Evolutionary conservation across 306 rosid genomes (phyloP), one percentile per base, ranked within the genome.

Genomic region (Dalbergia cultrata): DNA sequence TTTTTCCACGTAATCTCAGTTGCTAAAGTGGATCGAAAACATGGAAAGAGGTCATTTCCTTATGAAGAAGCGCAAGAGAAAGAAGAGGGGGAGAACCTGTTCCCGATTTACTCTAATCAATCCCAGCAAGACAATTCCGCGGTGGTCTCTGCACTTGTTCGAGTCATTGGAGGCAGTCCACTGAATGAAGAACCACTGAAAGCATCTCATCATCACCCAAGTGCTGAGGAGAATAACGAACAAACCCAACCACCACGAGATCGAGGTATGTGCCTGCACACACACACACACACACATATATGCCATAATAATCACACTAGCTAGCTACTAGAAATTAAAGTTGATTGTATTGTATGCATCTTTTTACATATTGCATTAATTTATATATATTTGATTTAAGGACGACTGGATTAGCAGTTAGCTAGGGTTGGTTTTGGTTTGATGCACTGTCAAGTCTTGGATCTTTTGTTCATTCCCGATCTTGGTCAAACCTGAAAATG

Each of bases 101-200:
- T 93, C 56, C 97, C 95, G 1, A 33, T 83, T 39, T 92, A 89
- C 84, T 90, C 91, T 1, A 73, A 62, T 16, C 90, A 89, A 14
- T 89, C 97, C 6, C 84, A 89, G 33, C 88, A 89, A 65, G 97
- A 92, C 58, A 85, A n/a, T 80, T 86, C 94, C 0, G 91, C 78
- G 59, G 79, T 92, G 86, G 92, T 92, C 9, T 88, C 89, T 0
- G 94, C 94, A 33, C 86, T 92, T 34, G 68, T 88, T 80, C 88
- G 84, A 79, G 95, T 90, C 56, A 90, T 92, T 31, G 89, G 85
- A 16, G 86, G 88, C 70, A 50, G 45, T 58, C 61, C 68, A 41
- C 5, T 47, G 69, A 85, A 78, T 17, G 59, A 65, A 21, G 37
- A 70, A 47, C 86, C 85, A 7, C 13, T 26, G 13, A 7, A 19